Evolutionary conservation across 2,329 filamentous ascomycete genomes (phyloP).

Genomic region (Fusarium longipes): DNA sequence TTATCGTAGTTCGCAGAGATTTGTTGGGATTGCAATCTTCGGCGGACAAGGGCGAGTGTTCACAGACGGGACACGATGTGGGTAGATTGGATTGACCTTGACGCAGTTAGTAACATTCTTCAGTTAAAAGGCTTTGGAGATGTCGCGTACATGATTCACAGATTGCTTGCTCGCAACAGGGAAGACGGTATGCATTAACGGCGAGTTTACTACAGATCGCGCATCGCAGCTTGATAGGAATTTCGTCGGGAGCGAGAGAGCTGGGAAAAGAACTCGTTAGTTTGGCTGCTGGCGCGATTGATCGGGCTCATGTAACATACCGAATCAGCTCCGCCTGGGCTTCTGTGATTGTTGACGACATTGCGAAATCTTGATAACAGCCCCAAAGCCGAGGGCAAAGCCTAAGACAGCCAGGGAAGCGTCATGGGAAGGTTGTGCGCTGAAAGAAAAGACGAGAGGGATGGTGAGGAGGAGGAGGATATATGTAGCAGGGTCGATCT

Average conservation of each 20-base stretch:
- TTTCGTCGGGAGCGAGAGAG: slow-evolving; percentile 81
- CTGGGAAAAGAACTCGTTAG: slow-evolving; percentile 58
- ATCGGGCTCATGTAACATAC: slow-evolving; percentile 50
- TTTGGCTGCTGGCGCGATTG: slow-evolving; percentile 10
- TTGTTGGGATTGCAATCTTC: slow-evolving; percentile 92
- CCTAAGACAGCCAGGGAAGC: slow-evolving; percentile 38
- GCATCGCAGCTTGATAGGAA: slow-evolving; percentile 96
- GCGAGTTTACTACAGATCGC: slow-evolving; percentile 92
- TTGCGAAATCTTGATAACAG: slow-evolving; percentile 40
- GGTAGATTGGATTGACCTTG: slow-evolving; percentile 80
- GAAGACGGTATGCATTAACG: slow-evolving; percentile 88
- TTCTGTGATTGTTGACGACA: slow-evolving; percentile 56
- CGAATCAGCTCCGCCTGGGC: slow-evolving; percentile 69
- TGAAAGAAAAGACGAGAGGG: slow-evolving; percentile 2
- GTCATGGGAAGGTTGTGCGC: slow-evolving; percentile 41
- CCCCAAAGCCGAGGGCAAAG: slow-evolving; percentile 36
- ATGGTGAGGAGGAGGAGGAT: slow-evolving; percentile 9
- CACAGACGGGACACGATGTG: slow-evolving; percentile 89
- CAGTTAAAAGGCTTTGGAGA: neutral
- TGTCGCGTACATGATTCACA: slow-evolving; percentile 79
- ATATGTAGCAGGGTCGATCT: slow-evolving; percentile 24
- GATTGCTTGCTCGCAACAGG: slow-evolving; percentile 95
- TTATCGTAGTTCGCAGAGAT: slow-evolving; percentile 89
- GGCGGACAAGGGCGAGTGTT: slow-evolving; percentile 86
- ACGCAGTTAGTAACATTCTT: slow-evolving; percentile 18